Conservation (phyloP, 208 protist species). For the Angomonas ambiguus region DNA sequence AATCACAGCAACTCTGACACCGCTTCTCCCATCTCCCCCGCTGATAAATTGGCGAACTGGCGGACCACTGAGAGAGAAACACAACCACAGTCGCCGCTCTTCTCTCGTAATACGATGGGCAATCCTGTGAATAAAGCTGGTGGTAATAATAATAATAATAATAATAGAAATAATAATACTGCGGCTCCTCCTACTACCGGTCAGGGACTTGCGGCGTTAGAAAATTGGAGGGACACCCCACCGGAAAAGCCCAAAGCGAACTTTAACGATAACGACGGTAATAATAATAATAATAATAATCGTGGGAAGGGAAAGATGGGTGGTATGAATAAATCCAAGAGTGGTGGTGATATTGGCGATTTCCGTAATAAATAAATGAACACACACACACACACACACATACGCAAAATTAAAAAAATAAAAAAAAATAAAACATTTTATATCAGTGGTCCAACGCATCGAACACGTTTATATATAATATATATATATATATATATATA, state of each 20-base stretch:
- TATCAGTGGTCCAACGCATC: neutral
- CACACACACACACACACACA: neutral
- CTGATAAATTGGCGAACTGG: conserved; percentile 15
- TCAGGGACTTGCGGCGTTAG: no score
- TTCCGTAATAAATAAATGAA: conserved; percentile 1
- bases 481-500: no score
- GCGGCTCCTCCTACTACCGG: no score
- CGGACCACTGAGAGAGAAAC: no score
- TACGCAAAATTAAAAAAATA: neutral
- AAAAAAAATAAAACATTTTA: neutral
- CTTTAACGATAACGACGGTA: neutral
- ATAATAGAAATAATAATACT: no score
- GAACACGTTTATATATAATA: neutral
- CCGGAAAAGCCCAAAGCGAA: neutral
- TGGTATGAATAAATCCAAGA: neutral
- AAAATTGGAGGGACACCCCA: no score
- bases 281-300: conserved; percentile 9
- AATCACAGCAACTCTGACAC: neutral
- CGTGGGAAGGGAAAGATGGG: neutral
- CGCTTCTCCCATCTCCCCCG: neutral
- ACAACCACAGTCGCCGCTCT: no score
- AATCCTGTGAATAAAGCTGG: no score
- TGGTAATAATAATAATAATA: no score
- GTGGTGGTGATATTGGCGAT: neutral
- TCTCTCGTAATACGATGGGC: no score